Conservation (phyloP, 1,284 basidiomycete genomes). For the Ganoderma meredithae region DNA sequence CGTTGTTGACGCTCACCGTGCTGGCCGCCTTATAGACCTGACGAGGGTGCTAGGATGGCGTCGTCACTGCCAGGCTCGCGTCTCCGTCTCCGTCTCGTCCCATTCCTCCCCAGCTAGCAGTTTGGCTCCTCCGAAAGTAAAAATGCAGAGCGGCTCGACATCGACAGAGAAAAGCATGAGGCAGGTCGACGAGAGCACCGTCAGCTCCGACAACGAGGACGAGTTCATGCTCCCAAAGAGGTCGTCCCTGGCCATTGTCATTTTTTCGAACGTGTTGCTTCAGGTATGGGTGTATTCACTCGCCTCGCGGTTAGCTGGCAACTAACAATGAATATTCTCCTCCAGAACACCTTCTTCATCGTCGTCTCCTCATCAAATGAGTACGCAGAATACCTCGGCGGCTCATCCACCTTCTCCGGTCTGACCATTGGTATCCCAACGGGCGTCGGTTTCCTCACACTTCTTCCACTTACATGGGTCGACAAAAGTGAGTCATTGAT, state of each 20-base stretch:
- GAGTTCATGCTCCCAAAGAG: conserved; percentile 56
- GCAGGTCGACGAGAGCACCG: conserved; percentile 22
- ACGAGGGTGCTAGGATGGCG: not conserved
- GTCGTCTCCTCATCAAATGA: conserved; percentile 70
- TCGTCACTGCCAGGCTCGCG: not conserved
- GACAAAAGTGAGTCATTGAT: conserved; percentile 55
- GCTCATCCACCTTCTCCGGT: conserved; percentile 71
- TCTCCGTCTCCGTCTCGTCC: not conserved
- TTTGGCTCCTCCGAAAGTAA: not conserved
- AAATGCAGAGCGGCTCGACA: not conserved
- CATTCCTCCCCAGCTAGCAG: not conserved
- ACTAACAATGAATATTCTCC: not conserved
- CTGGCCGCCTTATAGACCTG: not conserved
- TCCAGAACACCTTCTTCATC: conserved; percentile 72
- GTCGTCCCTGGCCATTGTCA: conserved; percentile 51
- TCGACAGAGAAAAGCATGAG: conserved; percentile 8
- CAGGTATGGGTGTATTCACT: conserved; percentile 45
- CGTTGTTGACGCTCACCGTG: not conserved
- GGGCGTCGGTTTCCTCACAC: conserved; percentile 60
- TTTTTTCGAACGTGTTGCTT: conserved; percentile 51
- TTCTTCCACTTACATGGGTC: conserved; percentile 61
- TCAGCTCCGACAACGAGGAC: conserved; percentile 39
- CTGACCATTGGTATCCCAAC: conserved; percentile 75
- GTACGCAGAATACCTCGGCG: conserved; percentile 69
- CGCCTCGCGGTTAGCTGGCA: not conserved